Base-by-base conservation (phyloP, 306 rosid genomes). In the Senna tora region DNA sequence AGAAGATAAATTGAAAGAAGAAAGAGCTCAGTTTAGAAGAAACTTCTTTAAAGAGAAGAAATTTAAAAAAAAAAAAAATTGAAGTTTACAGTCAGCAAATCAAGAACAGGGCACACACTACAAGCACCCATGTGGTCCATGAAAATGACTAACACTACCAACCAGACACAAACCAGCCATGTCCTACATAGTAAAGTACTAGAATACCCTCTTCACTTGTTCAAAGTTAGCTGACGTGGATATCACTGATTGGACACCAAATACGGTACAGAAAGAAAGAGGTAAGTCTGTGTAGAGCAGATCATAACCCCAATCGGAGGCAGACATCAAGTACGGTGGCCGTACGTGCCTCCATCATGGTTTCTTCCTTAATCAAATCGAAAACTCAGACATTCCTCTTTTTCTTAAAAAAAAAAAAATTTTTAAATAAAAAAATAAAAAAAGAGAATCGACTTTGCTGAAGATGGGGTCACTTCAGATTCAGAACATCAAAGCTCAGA, bases 381-480 rank as follows among this genome's bases (percentile, higher is more conserved):
- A 75, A 74, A 80, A 34, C 38, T 54, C 64, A 45, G 12, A 41
- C 66, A 39, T 79, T 79, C 22, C 62, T n/a, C 42, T 42, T 65
- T 55, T 45, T n/a, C 1, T 46, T 67, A 5, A 7, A 12, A 50
- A n/a, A 7, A 12, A 50, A n/a, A 7, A 59, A 11, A 54, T 2
- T 2, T 14, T 60, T 28, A n/a, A 60, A 50, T 17, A 50, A 25
- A 1, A 51, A 17, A 7, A 51, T 19, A 7, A 6, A 20, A 38
- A 61, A 61, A 34, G 47, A 7, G 15, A 9, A 46, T 14, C 17
- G 5, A 10, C 47, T 64, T 45, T 45, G 30, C 32, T 14, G 58
- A 32, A 2, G 58, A 66, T 17, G 36, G 41, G 6, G 36, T 25
- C 30, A n/a, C 36, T 67, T 43, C 77, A 33, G n/a, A 62, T 67